These are phyloP conservation scores for Carex parvula DNA, from an alignment of 176 grass and related monocot genomes.

Conservation along the genomic window DNA sequence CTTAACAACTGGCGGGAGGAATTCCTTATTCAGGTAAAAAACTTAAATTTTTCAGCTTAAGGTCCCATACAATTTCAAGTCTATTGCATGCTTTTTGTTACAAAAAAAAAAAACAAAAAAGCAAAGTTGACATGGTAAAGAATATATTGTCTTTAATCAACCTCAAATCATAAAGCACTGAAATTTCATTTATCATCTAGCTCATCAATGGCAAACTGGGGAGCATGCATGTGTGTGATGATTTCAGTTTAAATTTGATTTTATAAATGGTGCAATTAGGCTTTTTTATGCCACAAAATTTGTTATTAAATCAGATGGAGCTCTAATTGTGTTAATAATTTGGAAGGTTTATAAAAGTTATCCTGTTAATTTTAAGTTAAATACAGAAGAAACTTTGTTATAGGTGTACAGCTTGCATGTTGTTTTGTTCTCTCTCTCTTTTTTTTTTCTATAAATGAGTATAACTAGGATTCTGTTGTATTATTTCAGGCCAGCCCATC, in stretches of 20 bases:
- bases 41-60: neutral
- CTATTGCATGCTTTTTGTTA: neutral
- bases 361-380: neutral
- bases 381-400: neutral
- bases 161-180: neutral
- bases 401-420: neutral
- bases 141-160: neutral
- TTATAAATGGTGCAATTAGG: neutral
- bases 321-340: neutral
- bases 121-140: neutral
- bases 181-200: neutral
- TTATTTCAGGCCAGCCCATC: constrained; percentile 77
- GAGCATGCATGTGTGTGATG: neutral
- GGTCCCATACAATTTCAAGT: neutral
- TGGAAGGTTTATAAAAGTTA: neutral
- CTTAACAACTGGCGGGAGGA: constrained; percentile 94
- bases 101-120: neutral
- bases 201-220: neutral
- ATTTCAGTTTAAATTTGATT: neutral
- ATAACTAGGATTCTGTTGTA: neutral
- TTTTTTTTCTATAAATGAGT: neutral
- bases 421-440: neutral
- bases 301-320: constrained; percentile 2
- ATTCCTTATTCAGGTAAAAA: constrained; percentile 66
- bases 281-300: neutral